A percentile compares a stretch with the other conserved stretches of the same genome.
Evolutionary conservation across 73 alveolate species (phyloP).

Genomic region (Paramecium sexaurelia): DNA sequence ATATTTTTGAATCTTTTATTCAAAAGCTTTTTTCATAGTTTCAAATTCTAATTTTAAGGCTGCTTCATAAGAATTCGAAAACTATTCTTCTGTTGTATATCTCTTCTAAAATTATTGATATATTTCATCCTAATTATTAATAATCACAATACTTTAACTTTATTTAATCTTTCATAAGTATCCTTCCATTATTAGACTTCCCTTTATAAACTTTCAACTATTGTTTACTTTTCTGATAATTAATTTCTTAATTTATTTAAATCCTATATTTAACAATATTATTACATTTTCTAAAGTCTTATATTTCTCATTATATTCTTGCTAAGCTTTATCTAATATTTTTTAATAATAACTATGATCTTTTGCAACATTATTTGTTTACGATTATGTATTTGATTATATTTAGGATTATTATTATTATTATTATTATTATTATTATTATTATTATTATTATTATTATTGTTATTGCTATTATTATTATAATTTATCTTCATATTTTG

Average conservation of each 20-base stretch:
- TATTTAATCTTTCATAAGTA: background rate
- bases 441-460: background rate
- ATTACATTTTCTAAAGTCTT: conserved; percentile 9
- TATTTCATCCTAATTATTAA: background rate
- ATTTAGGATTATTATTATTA: background rate
- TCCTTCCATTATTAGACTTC: background rate
- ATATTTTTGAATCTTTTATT: background rate
- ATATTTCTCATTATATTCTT: background rate
- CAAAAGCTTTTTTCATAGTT: conserved; percentile 37
- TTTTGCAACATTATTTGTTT: background rate
- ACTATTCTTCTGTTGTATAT: conserved; percentile 1
- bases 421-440: background rate
- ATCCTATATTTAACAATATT: background rate
- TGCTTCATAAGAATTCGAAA: conserved; percentile 53
- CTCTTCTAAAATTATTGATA: background rate
- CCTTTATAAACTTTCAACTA: background rate
- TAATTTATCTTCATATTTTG: background rate
- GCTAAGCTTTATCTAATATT: background rate
- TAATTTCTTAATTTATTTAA: background rate
- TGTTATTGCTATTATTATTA: background rate
- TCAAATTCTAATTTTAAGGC: conserved; percentile 51
- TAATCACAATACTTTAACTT: conserved; percentile 1
- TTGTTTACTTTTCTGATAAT: background rate
- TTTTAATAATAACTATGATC: background rate
- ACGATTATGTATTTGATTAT: background rate